phyloP scores from a whole-genome alignment of 202 grass and related monocot genomes.

The Setaria italica region DNA sequence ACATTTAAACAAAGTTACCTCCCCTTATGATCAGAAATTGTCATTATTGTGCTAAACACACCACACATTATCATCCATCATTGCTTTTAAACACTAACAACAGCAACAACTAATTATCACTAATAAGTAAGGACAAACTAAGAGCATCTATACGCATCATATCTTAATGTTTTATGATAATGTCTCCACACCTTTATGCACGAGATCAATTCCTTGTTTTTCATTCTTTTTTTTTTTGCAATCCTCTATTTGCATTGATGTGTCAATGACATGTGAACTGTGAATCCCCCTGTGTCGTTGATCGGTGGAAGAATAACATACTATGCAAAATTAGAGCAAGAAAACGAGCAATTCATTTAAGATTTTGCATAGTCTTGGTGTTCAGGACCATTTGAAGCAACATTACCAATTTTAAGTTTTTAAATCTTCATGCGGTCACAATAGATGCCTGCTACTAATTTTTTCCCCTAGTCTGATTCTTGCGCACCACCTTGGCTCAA shows the following conservation, averaged over 20 bases:
- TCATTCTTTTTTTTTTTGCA: no score
- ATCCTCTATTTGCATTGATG: not conserved
- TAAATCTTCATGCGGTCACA: not conserved
- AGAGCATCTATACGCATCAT: not conserved
- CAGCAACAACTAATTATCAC: not conserved
- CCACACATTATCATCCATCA: not conserved
- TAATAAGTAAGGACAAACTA: conserved; percentile 19
- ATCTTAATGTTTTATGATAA: not conserved
- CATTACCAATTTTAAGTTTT: not conserved
- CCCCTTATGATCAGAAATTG: not conserved
- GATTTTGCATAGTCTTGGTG: not conserved
- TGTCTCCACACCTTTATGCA: not conserved
- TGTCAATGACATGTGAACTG: not conserved
- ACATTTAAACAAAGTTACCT: not conserved
- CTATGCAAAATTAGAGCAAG: not conserved
- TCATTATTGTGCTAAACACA: conserved; percentile 2
- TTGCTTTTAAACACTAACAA: not conserved
- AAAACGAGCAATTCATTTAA: not conserved
- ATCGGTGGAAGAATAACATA: not conserved
- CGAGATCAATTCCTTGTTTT: not conserved
- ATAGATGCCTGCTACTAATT: not conserved
- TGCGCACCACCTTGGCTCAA: not conserved
- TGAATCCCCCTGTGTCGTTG: not conserved
- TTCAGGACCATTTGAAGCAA: no score
- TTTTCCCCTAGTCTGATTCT: not conserved